phyloP scores from a whole-genome alignment of 2,329 filamentous ascomycete genomes.

The Colletotrichum trifolii region DNA sequence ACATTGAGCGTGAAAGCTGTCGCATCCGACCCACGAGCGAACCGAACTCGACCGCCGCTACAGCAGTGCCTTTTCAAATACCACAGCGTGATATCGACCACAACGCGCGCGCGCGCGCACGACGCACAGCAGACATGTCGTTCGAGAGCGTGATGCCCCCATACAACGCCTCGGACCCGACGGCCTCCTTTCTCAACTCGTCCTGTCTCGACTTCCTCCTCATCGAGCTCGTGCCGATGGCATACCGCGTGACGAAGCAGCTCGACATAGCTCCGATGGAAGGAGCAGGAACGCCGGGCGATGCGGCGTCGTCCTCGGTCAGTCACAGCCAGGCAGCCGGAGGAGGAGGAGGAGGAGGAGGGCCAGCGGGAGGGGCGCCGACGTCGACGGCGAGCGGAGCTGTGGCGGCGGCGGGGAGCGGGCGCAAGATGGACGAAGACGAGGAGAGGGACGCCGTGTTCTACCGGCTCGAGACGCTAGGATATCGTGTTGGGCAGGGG shows the following conservation, averaged over 20 bases:
- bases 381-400: constrained; percentile 38
- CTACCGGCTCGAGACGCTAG: constrained; percentile 83
- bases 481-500: constrained; percentile 92
- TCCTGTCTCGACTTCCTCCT: constrained; percentile 94
- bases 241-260: constrained; percentile 85
- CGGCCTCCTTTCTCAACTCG: constrained; percentile 79
- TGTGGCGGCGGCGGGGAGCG: constrained; percentile 30
- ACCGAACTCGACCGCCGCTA: not conserved
- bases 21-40: not conserved
- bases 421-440: constrained; percentile 73
- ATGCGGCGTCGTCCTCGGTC: constrained; percentile 7
- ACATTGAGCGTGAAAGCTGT: not conserved
- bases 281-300: constrained; percentile 36
- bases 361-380: constrained; percentile 28
- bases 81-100: not conserved
- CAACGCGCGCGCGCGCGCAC: no score
- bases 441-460: constrained; percentile 88
- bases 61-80: not conserved
- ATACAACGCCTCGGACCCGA: constrained; percentile 78
- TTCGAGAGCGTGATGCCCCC: constrained; percentile 77
- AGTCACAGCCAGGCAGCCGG: constrained; percentile 24
- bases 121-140: constrained; percentile 64
- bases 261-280: constrained; percentile 64
- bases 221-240: constrained; percentile 96
- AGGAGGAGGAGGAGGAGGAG: constrained; percentile 14